These are phyloP conservation scores for Musa troglodytarum DNA, from an alignment of 176 grass and related monocot species.

Conservation along the genomic window DNA sequence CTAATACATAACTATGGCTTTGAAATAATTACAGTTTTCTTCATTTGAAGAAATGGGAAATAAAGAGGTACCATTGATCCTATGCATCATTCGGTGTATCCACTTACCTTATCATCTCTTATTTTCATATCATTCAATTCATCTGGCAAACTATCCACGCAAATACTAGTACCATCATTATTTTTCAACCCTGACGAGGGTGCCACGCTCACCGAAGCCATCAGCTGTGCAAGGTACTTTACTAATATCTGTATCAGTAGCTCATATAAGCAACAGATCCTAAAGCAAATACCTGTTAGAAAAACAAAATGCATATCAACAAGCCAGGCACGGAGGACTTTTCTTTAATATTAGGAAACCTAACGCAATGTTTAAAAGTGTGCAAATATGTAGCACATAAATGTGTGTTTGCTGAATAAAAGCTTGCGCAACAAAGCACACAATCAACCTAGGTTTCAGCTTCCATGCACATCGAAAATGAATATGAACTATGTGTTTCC, in stretches of 20 bases:
- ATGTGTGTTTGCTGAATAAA: background rate
- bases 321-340: no score
- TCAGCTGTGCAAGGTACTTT: conserved; percentile 7
- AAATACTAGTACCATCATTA: conserved; percentile 28
- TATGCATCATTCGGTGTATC: background rate
- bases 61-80: background rate
- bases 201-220: conserved; percentile 37
- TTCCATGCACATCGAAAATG: no score
- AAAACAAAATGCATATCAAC: background rate
- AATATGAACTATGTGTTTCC: no score
- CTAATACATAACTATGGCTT: background rate
- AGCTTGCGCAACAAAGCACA: background rate
- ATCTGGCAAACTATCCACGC: conserved; percentile 41
- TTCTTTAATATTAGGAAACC: background rate
- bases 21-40: background rate
- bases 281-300: background rate
- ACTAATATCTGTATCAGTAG: background rate
- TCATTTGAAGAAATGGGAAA: background rate
- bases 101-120: conserved; percentile 61
- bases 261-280: background rate
- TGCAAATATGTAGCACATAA: background rate
- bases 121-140: conserved; percentile 71
- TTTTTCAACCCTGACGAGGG: conserved; percentile 37
- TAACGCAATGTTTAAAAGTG: background rate
- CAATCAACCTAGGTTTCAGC: background rate